Percentiles rank a stretch among this genome's conserved stretches.
phyloP scores from a whole-genome alignment of 768 basidiomycete species.

The Mycena amicta region DNA sequence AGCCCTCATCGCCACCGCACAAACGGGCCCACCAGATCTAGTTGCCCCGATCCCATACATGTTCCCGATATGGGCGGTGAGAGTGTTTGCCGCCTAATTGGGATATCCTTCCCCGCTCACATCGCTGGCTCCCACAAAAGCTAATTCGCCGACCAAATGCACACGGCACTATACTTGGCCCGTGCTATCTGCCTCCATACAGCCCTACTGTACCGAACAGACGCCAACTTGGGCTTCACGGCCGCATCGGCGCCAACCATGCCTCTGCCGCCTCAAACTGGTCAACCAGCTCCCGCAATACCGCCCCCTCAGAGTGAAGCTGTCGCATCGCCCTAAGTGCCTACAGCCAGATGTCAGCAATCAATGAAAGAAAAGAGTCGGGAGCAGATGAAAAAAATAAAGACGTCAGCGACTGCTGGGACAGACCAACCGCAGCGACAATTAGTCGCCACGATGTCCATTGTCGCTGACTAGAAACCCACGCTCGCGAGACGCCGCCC shows the following conservation, averaged over 20 bases:
- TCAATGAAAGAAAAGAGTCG: not conserved
- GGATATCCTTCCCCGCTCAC: not conserved
- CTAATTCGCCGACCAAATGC: too few species aligned
- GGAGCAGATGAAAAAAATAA: slow-evolving; percentile 27
- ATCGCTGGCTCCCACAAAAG: not conserved
- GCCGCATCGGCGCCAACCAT: slow-evolving; percentile 91
- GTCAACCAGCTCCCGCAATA: slow-evolving; percentile 85
- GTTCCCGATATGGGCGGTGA: too few species aligned
- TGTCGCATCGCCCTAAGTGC: slow-evolving; percentile 88
- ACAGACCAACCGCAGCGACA: too few species aligned
- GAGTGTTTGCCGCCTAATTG: slow-evolving; percentile 8
- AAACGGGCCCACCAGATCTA: slow-evolving; percentile 1
- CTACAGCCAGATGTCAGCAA: slow-evolving; percentile 35
- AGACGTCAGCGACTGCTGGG: too few species aligned
- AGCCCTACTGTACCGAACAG: not conserved
- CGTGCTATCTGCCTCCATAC: too few species aligned
- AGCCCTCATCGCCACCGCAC: not conserved
- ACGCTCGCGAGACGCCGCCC: slow-evolving; percentile 49
- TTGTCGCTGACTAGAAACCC: too few species aligned
- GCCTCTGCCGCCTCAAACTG: slow-evolving; percentile 96
- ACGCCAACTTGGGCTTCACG: slow-evolving; percentile 43
- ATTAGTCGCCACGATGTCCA: not conserved
- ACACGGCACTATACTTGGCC: too few species aligned
- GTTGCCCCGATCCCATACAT: slow-evolving; percentile 4
- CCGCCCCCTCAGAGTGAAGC: slow-evolving; percentile 79